Evolutionary conservation across 257 asterid genomes (phyloP).

Genomic region (Plectranthus barbatus): DNA sequence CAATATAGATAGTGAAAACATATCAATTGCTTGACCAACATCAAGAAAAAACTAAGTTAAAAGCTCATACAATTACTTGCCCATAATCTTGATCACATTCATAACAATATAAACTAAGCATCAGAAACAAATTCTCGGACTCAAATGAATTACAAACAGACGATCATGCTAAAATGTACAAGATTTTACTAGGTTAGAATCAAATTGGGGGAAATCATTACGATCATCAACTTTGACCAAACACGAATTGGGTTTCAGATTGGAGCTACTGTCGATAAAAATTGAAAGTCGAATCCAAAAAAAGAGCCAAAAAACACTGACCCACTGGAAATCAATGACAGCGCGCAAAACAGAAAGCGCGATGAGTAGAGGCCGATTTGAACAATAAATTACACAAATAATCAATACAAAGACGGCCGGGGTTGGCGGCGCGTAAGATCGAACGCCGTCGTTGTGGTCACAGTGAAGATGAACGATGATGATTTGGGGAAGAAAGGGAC

Average conservation of each 20-base stretch:
- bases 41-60: constrained; percentile 5
- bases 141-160: constrained; percentile 1
- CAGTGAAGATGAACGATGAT: constrained; percentile 10
- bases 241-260: constrained; percentile 3
- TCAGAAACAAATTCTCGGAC: background rate
- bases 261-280: constrained; percentile 4
- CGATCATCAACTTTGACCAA: background rate
- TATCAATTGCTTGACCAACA: background rate
- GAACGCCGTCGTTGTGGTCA: constrained; percentile 22
- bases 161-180: background rate
- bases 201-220: constrained; percentile 28
- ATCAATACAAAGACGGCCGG: background rate
- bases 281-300: constrained; percentile 8
- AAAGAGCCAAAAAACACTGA: constrained; percentile 4
- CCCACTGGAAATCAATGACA: constrained; percentile 15
- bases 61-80: background rate
- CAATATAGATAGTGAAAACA: background rate
- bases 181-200: constrained; percentile 17
- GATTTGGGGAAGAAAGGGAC: constrained; percentile 17
- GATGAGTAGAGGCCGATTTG: background rate
- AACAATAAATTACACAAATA: background rate
- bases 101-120: background rate
- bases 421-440: constrained; percentile 12
- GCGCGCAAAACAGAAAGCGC: background rate
- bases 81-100: constrained; percentile 18